Conservation (phyloP, 2,329 filamentous ascomycete species). For the Penicillium sp. region DNA sequence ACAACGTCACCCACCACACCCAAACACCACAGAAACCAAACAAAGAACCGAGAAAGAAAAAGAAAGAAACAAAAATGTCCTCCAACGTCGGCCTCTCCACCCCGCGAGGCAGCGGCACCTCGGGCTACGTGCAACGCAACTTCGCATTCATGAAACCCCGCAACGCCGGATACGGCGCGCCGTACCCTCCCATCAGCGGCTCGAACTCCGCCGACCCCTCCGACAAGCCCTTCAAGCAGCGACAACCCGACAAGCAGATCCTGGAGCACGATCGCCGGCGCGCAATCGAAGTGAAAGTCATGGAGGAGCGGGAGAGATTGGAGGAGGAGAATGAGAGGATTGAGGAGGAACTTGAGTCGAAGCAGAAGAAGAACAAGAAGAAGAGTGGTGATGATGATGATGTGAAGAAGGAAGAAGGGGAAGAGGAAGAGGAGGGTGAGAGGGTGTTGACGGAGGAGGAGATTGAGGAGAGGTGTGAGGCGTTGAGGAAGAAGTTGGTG, state of each 20-base stretch:
- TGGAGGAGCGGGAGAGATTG: conserved; percentile 79
- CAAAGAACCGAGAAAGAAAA: too few species aligned
- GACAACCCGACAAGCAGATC: conserved; percentile 83
- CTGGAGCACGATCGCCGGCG: conserved; percentile 88
- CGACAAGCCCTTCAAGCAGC: conserved; percentile 57
- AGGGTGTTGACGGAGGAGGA: conserved; percentile 43
- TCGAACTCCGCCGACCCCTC: conserved; percentile 48
- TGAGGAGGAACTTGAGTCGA: too few species aligned
- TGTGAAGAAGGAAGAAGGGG: conserved; percentile 1
- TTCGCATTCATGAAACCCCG: conserved; percentile 77
- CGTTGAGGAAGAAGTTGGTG: conserved; percentile 55
- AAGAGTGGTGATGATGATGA: too few species aligned
- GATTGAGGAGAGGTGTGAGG: conserved; percentile 69
- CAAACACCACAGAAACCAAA: not conserved
- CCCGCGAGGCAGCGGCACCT: conserved; percentile 88
- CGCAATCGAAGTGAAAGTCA: conserved; percentile 84
- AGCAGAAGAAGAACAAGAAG: conserved; percentile 63
- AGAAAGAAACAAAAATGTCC: conserved; percentile 72
- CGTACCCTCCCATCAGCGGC: conserved; percentile 51
- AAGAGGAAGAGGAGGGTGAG: conserved; percentile 10
- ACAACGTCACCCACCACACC: too few species aligned
- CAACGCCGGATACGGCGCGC: conserved; percentile 57
- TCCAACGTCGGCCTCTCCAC: conserved; percentile 95
- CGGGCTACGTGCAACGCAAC: conserved; percentile 95
- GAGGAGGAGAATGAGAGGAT: conserved; percentile 66